A percentile compares a stretch with the other conserved stretches of the same genome.
Evolutionary conservation across 805 yeast species (phyloP).

Genomic region (Sugiyamaella valdiviana): DNA sequence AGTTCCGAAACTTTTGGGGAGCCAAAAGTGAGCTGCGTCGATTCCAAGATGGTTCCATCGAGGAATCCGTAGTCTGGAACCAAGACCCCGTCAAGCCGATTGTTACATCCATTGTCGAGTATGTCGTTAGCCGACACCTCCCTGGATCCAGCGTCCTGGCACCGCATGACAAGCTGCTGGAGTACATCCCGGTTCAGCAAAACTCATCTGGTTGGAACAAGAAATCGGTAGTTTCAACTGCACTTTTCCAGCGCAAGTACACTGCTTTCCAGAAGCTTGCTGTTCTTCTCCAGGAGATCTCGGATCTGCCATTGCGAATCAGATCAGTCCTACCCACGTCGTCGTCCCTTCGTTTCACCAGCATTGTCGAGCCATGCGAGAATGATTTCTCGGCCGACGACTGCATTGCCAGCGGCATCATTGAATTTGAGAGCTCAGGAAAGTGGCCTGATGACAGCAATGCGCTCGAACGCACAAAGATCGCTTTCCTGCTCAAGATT

Average conservation of each 20-base stretch:
- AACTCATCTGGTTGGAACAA: slow-evolving; percentile 54
- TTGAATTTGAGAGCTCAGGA: slow-evolving; percentile 85
- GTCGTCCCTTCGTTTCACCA: slow-evolving; percentile 66
- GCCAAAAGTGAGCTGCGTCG: slow-evolving; percentile 74
- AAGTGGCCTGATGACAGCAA: slow-evolving; percentile 92
- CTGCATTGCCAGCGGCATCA: slow-evolving; percentile 61
- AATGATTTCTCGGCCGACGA: slow-evolving; percentile 42
- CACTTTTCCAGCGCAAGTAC: slow-evolving; percentile 26
- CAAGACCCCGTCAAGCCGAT: slow-evolving; percentile 53
- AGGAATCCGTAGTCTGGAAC: slow-evolving; percentile 86
- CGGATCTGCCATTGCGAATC: slow-evolving; percentile 61
- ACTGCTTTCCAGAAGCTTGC: slow-evolving; percentile 46
- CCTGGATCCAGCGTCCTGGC: slow-evolving; percentile 17
- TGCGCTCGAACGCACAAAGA: slow-evolving; percentile 82
- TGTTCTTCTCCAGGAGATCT: slow-evolving; percentile 42
- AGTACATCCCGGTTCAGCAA: slow-evolving; percentile 32
- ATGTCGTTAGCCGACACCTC: slow-evolving; percentile 59
- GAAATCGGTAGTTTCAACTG: slow-evolving; percentile 30
- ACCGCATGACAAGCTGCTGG: slow-evolving; percentile 7
- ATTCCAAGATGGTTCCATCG: slow-evolving; percentile 86
- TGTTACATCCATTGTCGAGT: slow-evolving; percentile 56
- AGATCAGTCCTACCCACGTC: slow-evolving; percentile 70
- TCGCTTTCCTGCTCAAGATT: slow-evolving; percentile 78
- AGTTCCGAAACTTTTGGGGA: slow-evolving; percentile 88
- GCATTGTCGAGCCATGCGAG: slow-evolving; percentile 75